Evolutionary conservation across 2,329 filamentous ascomycete species (phyloP).

Genomic region (Fusarium devonianum): DNA sequence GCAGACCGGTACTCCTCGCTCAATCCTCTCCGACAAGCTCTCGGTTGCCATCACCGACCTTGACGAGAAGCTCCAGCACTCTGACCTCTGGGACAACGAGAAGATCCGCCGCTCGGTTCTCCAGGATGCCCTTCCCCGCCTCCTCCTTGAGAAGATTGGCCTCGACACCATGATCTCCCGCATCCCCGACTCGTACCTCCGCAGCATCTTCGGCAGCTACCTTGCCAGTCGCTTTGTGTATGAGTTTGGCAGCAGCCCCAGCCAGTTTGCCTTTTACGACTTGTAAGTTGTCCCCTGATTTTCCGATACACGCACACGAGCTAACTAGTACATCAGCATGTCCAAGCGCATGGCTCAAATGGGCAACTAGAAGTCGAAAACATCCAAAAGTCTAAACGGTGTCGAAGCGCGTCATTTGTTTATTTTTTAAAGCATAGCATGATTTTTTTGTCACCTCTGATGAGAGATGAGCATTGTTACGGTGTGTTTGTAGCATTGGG

Average conservation of each 20-base stretch:
- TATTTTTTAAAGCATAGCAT: conserved; percentile 40
- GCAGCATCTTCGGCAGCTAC: conserved; percentile 95
- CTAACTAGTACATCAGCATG: conserved; percentile 61
- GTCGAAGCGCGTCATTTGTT: conserved; percentile 31
- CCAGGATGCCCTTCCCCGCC: conserved; percentile 81
- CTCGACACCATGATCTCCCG: conserved; percentile 85
- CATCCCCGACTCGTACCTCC: conserved; percentile 90
- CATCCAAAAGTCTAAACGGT: conserved; percentile 24
- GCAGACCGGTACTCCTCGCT: conserved; percentile 78
- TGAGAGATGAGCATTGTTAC: conserved; percentile 39
- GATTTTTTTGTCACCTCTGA: conserved; percentile 30
- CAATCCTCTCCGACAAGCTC: conserved; percentile 89
- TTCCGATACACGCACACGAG: background rate
- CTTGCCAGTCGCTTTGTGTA: conserved; percentile 96
- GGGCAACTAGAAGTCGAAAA: conserved; percentile 26
- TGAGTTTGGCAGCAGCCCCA: conserved; percentile 88
- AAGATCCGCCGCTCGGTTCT: conserved; percentile 80
- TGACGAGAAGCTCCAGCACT: conserved; percentile 94
- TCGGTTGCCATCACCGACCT: conserved; percentile 94
- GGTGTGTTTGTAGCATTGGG: conserved; percentile 40
- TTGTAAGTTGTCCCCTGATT: conserved; percentile 71
- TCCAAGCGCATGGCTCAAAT: conserved; percentile 67
- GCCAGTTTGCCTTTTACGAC: conserved; percentile 98
- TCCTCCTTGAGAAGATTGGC: conserved; percentile 88
- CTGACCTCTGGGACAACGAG: conserved; percentile 87